Evolutionary conservation across 306 rosid species (phyloP).

Genomic region (Sechiopsis laciniata): DNA sequence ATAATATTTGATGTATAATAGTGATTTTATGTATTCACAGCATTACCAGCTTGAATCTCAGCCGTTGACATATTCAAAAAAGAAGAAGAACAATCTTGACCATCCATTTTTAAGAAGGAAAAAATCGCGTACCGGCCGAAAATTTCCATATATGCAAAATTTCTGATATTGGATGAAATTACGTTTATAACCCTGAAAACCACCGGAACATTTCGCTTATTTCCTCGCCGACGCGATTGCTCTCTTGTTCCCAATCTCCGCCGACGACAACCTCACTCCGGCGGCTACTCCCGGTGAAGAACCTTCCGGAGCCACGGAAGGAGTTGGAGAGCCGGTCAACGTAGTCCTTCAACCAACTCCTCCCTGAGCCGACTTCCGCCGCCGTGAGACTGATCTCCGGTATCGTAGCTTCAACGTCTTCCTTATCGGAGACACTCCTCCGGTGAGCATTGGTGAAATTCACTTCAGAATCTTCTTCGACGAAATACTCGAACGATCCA

Average conservation of each 20-base stretch:
- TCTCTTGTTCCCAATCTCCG: conserved; percentile 60
- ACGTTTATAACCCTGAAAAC: conserved; percentile 80
- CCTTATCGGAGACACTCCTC: conserved; percentile 53
- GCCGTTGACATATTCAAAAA: conserved; percentile 24
- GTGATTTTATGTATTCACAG: neutral
- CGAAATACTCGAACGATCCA: conserved; percentile 71
- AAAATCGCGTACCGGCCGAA: conserved; percentile 3
- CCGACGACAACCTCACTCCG: conserved; percentile 45
- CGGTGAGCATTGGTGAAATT: conserved; percentile 38
- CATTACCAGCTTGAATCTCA: conserved; percentile 23
- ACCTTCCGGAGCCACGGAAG: conserved; percentile 74
- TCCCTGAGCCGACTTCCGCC: conserved; percentile 48
- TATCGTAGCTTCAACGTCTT: conserved; percentile 15
- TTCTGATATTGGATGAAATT: conserved; percentile 23
- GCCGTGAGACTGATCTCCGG: conserved; percentile 33
- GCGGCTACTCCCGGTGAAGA: conserved; percentile 57
- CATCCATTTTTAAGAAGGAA: conserved; percentile 16
- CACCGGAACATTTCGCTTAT: conserved; percentile 78
- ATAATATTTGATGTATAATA: neutral
- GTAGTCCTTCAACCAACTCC: conserved; percentile 76
- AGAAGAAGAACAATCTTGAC: conserved; percentile 23
- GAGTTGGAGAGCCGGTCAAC: conserved; percentile 66
- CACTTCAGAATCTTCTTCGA: conserved; percentile 63
- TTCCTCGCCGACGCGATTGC: conserved; percentile 62
- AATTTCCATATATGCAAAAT: neutral